Conservation (phyloP, 1,284 basidiomycete genomes). For the Apiotrichum akiyoshidainum region DNA sequence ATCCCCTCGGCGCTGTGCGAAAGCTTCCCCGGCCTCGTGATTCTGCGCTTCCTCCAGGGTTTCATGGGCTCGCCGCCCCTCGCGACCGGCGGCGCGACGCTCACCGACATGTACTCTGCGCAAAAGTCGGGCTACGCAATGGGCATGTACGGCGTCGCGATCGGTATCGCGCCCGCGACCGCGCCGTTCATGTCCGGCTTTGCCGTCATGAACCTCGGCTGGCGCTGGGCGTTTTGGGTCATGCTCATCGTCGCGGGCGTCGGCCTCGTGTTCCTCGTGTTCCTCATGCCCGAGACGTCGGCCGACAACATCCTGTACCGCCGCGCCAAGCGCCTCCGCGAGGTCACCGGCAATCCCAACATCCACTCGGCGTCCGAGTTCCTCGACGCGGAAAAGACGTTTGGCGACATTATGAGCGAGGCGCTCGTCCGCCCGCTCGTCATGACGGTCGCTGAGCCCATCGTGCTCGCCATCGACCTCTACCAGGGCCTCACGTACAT, state of each 20-base stretch:
- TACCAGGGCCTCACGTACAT: conserved; percentile 40
- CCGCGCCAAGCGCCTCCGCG: conserved; percentile 57
- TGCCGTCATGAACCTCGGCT: conserved; percentile 40
- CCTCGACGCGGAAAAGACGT: conserved; percentile 30
- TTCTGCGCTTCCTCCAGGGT: conserved; percentile 40
- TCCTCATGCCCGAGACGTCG: conserved; percentile 64
- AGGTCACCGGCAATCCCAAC: conserved; percentile 52
- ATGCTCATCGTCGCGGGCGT: conserved; percentile 39
- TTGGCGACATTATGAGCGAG: conserved; percentile 32
- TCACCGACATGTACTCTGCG: conserved; percentile 67
- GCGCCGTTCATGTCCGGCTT: conserved; percentile 58
- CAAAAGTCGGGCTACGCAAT: conserved; percentile 62
- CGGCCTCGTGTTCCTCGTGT: conserved; percentile 55
- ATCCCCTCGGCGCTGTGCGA: conserved; percentile 40
- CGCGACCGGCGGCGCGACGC: conserved; percentile 58
- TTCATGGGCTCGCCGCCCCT: conserved; percentile 29
- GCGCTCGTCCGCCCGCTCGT: conserved; percentile 39
- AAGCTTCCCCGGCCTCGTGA: conserved; percentile 40
- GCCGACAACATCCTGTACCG: conserved; percentile 61
- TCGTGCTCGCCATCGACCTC: conserved; percentile 38
- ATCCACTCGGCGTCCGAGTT: conserved; percentile 37
- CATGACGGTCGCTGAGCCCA: conserved; percentile 45
- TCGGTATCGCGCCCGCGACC: conserved; percentile 28
- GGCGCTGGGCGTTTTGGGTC: conserved; percentile 49
- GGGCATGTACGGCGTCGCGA: conserved; percentile 59